Conservation (phyloP, 768 basidiomycete species). For the Agrocybe pediades region DNA sequence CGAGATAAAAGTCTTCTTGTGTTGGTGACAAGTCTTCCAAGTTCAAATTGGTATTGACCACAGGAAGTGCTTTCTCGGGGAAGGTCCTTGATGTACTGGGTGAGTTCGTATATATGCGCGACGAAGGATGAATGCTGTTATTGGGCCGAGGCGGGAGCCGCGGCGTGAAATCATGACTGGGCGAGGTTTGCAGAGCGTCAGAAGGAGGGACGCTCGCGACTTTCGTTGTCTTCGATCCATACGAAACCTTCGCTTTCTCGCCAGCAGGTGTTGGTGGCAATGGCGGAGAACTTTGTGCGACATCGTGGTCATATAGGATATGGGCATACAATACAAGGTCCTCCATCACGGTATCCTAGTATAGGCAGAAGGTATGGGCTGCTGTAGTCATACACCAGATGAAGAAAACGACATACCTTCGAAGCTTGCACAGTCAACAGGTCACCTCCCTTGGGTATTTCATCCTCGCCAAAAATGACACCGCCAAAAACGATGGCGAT, state of each 20-base stretch:
- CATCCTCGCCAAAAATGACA: slow-evolving; percentile 92
- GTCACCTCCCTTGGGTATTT: slow-evolving; percentile 77
- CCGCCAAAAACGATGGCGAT: slow-evolving; percentile 88
- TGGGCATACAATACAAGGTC: slow-evolving; percentile 76
- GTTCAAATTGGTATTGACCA: slow-evolving; percentile 22
- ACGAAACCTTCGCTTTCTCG: slow-evolving; percentile 57
- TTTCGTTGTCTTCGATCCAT: slow-evolving; percentile 75
- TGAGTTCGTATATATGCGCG: slow-evolving; percentile 52
- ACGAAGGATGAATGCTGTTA: slow-evolving; percentile 79
- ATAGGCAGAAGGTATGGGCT: background rate
- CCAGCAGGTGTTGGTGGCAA: slow-evolving; percentile 73
- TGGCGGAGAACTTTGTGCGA: slow-evolving; percentile 58
- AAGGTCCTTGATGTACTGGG: slow-evolving; percentile 41
- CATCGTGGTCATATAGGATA: slow-evolving; percentile 66
- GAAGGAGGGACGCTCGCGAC: slow-evolving; percentile 51
- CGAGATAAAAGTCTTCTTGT: slow-evolving; percentile 10
- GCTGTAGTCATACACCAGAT: background rate
- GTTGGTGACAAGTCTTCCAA: slow-evolving; percentile 27
- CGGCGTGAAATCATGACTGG: slow-evolving; percentile 72
- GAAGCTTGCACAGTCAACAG: slow-evolving; percentile 71
- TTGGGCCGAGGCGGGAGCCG: slow-evolving; percentile 67
- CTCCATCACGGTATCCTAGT: slow-evolving; percentile 67
- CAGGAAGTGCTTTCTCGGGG: slow-evolving; percentile 24
- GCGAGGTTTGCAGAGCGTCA: slow-evolving; percentile 10
- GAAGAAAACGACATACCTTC: slow-evolving; percentile 54